phyloP scores from a whole-genome alignment of 2,329 filamentous ascomycete species.

The Xylariomycetidae sp. region DNA sequence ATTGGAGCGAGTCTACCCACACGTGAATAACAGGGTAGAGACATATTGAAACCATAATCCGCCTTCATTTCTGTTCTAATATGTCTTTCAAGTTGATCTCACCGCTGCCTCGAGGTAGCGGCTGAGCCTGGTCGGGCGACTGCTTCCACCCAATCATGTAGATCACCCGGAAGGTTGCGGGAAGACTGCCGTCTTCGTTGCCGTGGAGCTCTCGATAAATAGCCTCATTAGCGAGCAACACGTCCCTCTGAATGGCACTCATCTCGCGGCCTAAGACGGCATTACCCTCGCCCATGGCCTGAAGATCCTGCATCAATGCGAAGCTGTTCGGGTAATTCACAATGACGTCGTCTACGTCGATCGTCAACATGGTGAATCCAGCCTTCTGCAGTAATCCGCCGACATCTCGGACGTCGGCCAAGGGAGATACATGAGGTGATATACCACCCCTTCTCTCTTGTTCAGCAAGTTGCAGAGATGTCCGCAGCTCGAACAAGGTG shows the following conservation, averaged over 20 bases:
- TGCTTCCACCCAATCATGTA: conserved; percentile 99
- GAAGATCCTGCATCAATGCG: conserved; percentile 86
- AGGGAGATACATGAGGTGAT: conserved; percentile 80
- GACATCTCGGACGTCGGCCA: conserved; percentile 88
- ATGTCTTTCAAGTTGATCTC: conserved; percentile 87
- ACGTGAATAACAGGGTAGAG: too few relatives aligned
- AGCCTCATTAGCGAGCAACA: conserved; percentile 78
- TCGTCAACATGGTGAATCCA: conserved; percentile 92
- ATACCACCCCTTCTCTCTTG: conserved; percentile 88
- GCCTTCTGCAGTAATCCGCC: conserved; percentile 81
- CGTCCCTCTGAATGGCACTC: conserved; percentile 72
- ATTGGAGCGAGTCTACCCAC: too few relatives aligned
- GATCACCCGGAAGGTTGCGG: conserved; percentile 91
- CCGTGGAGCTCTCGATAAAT: conserved; percentile 88
- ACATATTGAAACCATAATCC: too few relatives aligned
- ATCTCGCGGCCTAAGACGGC: conserved; percentile 81
- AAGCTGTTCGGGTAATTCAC: conserved; percentile 91
- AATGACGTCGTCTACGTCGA: conserved; percentile 95
- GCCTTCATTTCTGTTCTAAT: conserved; percentile 44
- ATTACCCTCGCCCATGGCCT: conserved; percentile 94
- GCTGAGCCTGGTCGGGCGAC: conserved; percentile 70
- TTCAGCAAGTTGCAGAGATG: conserved; percentile 88
- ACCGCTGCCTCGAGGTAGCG: conserved; percentile 77
- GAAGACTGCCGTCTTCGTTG: conserved; percentile 69
- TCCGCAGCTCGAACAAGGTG: conserved; percentile 87